These are phyloP conservation scores for Eucalyptus albens DNA, from an alignment of 345 rosid genomes.

Conservation along the genomic window DNA sequence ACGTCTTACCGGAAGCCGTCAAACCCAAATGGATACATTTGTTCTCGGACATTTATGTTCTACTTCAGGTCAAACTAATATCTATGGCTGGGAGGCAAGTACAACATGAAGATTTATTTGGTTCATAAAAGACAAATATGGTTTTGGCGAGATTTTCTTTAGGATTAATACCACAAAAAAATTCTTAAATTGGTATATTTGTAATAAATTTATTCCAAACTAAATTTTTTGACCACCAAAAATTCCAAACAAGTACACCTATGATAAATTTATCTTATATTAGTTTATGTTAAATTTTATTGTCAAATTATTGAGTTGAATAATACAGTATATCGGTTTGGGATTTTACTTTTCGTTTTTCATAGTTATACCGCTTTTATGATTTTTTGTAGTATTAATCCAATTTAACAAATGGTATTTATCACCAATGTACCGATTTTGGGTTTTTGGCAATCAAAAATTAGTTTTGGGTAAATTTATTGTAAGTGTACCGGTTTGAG, in stretches of 20 bases:
- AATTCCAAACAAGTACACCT: accelerated
- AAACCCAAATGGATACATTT: not conserved
- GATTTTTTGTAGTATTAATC: no score
- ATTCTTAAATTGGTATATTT: accelerated
- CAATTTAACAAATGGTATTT: no score
- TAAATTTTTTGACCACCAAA: no score
- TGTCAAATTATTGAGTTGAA: no score
- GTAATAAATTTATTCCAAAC: no score
- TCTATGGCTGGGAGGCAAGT: not conserved
- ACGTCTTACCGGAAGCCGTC: not conserved
- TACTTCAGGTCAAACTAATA: not conserved
- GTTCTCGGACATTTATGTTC: not conserved
- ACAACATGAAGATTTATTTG: not conserved
- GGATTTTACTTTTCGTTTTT: no score
- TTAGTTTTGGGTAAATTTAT: accelerated
- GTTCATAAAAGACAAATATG: not conserved
- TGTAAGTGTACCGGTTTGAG: accelerated
- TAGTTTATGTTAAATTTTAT: no score
- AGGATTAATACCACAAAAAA: no score
- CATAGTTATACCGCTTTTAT: no score
- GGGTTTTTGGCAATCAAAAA: no score
- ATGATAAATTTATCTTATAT: no score
- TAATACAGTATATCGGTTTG: accelerated
- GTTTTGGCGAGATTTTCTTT: not conserved
- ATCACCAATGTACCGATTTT: no score